Evolutionary conservation across 768 basidiomycete genomes (phyloP).

Genomic region (Kwoniella dendrophila): DNA sequence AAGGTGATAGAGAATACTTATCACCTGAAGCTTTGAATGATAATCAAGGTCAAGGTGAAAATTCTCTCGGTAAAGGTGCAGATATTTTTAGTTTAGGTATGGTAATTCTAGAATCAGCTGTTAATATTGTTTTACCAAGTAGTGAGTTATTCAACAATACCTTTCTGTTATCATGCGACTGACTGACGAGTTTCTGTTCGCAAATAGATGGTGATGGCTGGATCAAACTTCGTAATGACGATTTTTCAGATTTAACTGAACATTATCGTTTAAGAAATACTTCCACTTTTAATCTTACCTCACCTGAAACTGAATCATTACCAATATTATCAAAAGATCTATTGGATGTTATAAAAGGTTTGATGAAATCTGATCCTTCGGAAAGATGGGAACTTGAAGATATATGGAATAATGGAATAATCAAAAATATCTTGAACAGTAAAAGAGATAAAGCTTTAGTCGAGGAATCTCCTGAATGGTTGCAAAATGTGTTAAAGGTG

Average conservation of each 20-base stretch:
- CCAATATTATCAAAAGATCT: slow-evolving; percentile 33
- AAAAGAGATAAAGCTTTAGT: slow-evolving; percentile 22
- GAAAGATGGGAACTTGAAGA: slow-evolving; percentile 28
- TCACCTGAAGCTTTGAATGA: slow-evolving; percentile 86
- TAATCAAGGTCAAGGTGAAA: slow-evolving; percentile 59
- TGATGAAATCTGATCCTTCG: slow-evolving; percentile 40
- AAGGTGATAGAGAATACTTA: slow-evolving; percentile 96
- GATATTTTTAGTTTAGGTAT: slow-evolving; percentile 98
- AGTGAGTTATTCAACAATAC: slow-evolving; percentile 57
- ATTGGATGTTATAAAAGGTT: slow-evolving; percentile 34
- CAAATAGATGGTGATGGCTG: slow-evolving; percentile 89
- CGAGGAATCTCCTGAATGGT: slow-evolving; percentile 23
- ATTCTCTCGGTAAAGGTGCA: slow-evolving; percentile 77
- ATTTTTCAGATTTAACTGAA: slow-evolving; percentile 66
- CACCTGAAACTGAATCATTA: slow-evolving; percentile 1
- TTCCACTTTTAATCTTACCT: neutral
- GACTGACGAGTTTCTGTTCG: no score
- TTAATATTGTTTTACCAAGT: slow-evolving; percentile 95
- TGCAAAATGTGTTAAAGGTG: slow-evolving; percentile 14
- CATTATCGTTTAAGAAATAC: slow-evolving; percentile 27
- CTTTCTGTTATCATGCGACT: no score
- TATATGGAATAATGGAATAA: slow-evolving; percentile 15
- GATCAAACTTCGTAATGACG: slow-evolving; percentile 88
- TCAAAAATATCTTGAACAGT: slow-evolving; percentile 19
- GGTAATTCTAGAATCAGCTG: slow-evolving; percentile 89